Percentiles rank a stretch among this genome's conserved stretches.
Conservation (phyloP, 2,329 filamentous ascomycete species). For the Pseudonectria foliicola region DNA sequence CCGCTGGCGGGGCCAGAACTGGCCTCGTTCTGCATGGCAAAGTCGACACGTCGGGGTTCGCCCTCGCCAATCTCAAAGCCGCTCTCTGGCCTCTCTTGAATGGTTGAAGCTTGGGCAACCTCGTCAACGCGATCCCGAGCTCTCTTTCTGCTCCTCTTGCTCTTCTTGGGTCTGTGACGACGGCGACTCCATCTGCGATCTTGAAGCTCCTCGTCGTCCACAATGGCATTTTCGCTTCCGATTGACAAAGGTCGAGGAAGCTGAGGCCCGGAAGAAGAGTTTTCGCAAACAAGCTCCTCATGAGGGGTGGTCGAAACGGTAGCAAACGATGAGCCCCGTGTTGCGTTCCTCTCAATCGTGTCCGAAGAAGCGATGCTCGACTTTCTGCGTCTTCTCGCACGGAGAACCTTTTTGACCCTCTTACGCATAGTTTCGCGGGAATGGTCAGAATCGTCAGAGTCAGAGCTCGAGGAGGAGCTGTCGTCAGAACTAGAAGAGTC, state of each 20-base stretch:
- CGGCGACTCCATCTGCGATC: slow-evolving; percentile 29
- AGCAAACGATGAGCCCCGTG: slow-evolving; percentile 36
- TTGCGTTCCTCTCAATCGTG: slow-evolving; percentile 29
- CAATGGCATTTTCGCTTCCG: slow-evolving; percentile 37
- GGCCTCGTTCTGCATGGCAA: slow-evolving; percentile 34
- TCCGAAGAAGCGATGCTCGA: slow-evolving; percentile 67
- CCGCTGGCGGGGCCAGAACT: slow-evolving; percentile 15
- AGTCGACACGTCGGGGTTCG: slow-evolving; percentile 52
- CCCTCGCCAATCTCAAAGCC: slow-evolving; percentile 19
- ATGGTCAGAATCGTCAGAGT: slow-evolving; percentile 57
- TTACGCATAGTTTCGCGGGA: slow-evolving; percentile 61
- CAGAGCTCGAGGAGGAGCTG: slow-evolving; percentile 55
- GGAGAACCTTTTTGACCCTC: slow-evolving; percentile 69
- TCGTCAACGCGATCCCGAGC: slow-evolving; percentile 21
- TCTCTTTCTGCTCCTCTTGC: slow-evolving; percentile 31
- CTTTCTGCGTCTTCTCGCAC: slow-evolving; percentile 64
- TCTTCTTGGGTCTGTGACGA: slow-evolving; percentile 34
- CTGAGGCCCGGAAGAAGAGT: slow-evolving; percentile 29
- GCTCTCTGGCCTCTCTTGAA: slow-evolving; percentile 22
- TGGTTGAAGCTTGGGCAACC: slow-evolving; percentile 22
- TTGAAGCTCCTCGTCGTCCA: slow-evolving; percentile 35
- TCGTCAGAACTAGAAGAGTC: slow-evolving; percentile 58
- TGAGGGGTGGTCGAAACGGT: slow-evolving; percentile 25
- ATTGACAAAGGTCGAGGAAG: slow-evolving; percentile 30
- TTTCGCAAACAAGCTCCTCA: slow-evolving; percentile 34